These are phyloP conservation scores for Gnaphalium uliginosum DNA, from an alignment of 129 eudicot genomes.

Conservation along the genomic window DNA sequence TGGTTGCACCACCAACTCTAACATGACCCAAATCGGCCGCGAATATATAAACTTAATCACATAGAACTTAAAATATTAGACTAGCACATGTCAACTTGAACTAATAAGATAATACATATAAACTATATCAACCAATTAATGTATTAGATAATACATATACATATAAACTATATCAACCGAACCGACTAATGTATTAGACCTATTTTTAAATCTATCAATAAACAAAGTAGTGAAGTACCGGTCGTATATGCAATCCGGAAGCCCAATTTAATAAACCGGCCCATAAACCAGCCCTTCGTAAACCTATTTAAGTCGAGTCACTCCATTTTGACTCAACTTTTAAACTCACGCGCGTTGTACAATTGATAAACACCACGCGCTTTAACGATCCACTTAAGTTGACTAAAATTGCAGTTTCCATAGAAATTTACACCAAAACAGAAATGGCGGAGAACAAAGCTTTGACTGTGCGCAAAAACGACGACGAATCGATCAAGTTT, in stretches of 20 bases:
- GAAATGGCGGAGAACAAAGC: conserved; percentile 42
- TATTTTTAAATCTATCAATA: no score
- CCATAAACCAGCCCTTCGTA: neutral
- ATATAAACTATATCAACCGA: no score
- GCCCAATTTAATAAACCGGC: conserved; percentile 20
- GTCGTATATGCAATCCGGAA: neutral
- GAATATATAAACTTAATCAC: no score
- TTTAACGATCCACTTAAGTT: conserved; percentile 22
- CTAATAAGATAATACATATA: no score
- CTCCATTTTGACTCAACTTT: neutral
- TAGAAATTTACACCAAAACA: conserved; percentile 18
- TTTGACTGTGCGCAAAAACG: conserved; percentile 18
- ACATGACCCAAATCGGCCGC: no score
- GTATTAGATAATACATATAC: no score
- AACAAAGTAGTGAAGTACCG: no score
- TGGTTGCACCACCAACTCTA: no score
- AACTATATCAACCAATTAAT: no score
- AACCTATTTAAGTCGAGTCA: conserved; percentile 18
- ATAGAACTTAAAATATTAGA: no score
- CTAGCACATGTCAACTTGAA: no score
- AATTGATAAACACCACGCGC: conserved; percentile 15
- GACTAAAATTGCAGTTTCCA: conserved; percentile 4
- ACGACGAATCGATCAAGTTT: conserved; percentile 20
- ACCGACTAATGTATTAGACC: no score
- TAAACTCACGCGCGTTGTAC: neutral